Evolutionary conservation across 2,329 filamentous ascomycete species (phyloP).

Genomic region (Stachybotrys echinatus): DNA sequence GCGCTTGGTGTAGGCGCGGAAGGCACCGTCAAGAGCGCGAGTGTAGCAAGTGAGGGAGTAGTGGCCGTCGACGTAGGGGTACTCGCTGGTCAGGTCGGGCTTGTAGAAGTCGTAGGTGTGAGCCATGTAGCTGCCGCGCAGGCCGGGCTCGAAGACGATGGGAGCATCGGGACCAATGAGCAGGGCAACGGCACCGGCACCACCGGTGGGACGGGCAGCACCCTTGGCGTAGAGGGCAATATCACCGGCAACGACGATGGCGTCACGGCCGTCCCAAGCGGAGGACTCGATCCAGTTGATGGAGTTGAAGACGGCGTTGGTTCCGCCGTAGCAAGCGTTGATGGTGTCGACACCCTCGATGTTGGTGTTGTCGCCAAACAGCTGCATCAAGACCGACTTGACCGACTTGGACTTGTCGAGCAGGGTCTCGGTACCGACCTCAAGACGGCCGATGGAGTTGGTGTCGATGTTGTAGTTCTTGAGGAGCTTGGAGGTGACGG

Average conservation of each 20-base stretch:
- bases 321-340: conserved; percentile 84
- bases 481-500: conserved; percentile 70
- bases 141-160: conserved; percentile 70
- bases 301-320: conserved; percentile 78
- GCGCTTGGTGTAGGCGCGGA: conserved; percentile 73
- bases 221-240: conserved; percentile 85
- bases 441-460: conserved; percentile 71
- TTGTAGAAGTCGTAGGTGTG: conserved; percentile 91
- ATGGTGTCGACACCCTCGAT: conserved; percentile 78
- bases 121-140: conserved; percentile 75
- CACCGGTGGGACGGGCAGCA: conserved; percentile 73
- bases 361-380: conserved; percentile 79
- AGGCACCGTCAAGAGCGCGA: conserved; percentile 73
- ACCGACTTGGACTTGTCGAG: conserved; percentile 89
- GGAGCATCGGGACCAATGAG: conserved; percentile 74
- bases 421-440: conserved; percentile 81
- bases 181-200: conserved; percentile 74
- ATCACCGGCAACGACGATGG: conserved; percentile 74
- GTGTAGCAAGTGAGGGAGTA: conserved; percentile 80
- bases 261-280: conserved; percentile 78
- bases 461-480: conserved; percentile 79
- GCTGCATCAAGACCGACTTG: conserved; percentile 83
- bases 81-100: conserved; percentile 82
- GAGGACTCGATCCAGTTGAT: conserved; percentile 86
- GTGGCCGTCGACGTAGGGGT: conserved; percentile 79